These are phyloP conservation scores for Triticum aestivum DNA, from an alignment of 176 grass and related monocot genomes.

Conservation along the genomic window DNA sequence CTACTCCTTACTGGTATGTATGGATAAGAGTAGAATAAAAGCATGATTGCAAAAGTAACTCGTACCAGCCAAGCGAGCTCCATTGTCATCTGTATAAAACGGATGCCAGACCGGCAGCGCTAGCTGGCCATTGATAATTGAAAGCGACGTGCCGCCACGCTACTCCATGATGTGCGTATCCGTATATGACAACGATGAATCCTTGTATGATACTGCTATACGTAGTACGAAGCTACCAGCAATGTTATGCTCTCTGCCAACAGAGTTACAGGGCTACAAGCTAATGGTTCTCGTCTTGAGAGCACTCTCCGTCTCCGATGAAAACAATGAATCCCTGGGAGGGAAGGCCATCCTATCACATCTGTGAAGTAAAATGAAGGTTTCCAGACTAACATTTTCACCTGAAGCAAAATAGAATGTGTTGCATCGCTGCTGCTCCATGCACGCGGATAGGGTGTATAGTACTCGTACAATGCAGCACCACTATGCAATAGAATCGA, in stretches of 20 bases:
- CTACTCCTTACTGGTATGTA: background rate
- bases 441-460: background rate
- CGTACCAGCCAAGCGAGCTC: constrained; percentile 21
- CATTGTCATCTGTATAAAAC: constrained; percentile 2
- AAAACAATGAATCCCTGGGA: background rate
- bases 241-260: background rate
- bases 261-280: background rate
- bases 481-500: background rate
- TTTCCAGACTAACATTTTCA: background rate
- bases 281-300: background rate
- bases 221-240: background rate
- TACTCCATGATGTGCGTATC: background rate
- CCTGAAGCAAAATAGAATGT: background rate
- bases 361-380: background rate
- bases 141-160: constrained; percentile 16
- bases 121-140: constrained; percentile 43
- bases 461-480: background rate
- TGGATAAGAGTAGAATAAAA: constrained; percentile 13
- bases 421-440: background rate
- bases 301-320: background rate
- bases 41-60: background rate
- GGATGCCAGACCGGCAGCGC: constrained; percentile 25
- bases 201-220: background rate
- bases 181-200: background rate
- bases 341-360: background rate